A percentile compares a stretch with the other conserved stretches of the same genome.
Evolutionary conservation across 768 basidiomycete species (phyloP).

Genomic region (Candolleomyces aberdarensis): DNA sequence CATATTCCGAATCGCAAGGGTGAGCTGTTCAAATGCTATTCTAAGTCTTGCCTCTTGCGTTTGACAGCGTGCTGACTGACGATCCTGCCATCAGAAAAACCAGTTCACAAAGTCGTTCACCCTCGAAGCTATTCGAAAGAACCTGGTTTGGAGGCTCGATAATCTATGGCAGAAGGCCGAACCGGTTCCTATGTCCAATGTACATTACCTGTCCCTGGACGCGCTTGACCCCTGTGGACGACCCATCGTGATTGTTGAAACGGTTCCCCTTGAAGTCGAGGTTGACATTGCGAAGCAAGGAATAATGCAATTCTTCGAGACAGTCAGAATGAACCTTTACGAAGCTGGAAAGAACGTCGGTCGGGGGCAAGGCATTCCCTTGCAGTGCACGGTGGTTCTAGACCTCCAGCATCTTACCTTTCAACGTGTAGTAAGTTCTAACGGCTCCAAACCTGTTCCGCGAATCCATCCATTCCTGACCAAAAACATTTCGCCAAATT

Average conservation of each 20-base stretch:
- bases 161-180: constrained; percentile 34
- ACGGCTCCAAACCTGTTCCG: background rate
- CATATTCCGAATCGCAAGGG: constrained; percentile 61
- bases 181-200: constrained; percentile 27
- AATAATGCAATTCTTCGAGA: constrained; percentile 52
- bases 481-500: background rate
- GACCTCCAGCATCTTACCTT: constrained; percentile 58
- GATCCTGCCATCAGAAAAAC: constrained; percentile 47
- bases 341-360: constrained; percentile 36
- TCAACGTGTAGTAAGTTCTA: constrained; percentile 49
- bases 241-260: constrained; percentile 58
- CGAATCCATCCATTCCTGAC: constrained; percentile 5
- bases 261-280: constrained; percentile 37
- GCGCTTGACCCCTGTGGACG: constrained; percentile 60
- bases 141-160: constrained; percentile 54
- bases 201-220: constrained; percentile 52
- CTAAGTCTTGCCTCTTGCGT: background rate
- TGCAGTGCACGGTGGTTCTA: constrained; percentile 69
- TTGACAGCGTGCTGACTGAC: constrained; percentile 4
- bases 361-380: constrained; percentile 32
- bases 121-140: constrained; percentile 54
- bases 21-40: constrained; percentile 27
- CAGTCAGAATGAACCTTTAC: constrained; percentile 54
- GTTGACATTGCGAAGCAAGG: constrained; percentile 37
- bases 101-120: constrained; percentile 62